Evolutionary conservation across 2,329 filamentous ascomycete species (phyloP), one percentile per base, ranked within the genome.

Genomic region (Fusarium nodosum): DNA sequence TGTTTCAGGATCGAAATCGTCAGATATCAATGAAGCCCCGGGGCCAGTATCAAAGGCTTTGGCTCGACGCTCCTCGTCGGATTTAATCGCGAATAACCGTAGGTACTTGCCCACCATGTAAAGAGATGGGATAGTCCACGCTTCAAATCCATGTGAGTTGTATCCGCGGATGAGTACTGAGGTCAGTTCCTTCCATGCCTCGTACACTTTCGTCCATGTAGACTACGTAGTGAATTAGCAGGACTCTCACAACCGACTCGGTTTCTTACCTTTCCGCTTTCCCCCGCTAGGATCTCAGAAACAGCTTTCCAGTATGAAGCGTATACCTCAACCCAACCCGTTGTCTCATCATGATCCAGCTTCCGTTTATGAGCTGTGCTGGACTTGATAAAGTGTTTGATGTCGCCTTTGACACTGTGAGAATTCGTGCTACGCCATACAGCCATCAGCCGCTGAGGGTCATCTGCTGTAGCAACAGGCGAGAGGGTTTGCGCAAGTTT

Each of bases 121-220:
- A 39, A 99, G 85, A 76, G 93, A 94, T 5, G 96, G 94, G 53
- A 99, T 89, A 0, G 94, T 96, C 95, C 96, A 99, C 33, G 93
- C 91, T 69, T 93, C 90, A 73, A 98, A 93, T 4, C 88, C 86
- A 57, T 86, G 84, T 69, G 87, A 91, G 36, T 90, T 91, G 77
- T 97, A 97, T 33, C 93, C 94, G 71, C 93, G 88, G 60, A 94
- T 90, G 39, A 98, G 83, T 48, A 85, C 84, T 67, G 91, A 92
- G 46, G 92, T 88, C 66, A 98, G 77, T 41, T 97, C 93, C 76
- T 93, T 97, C 94, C 96, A 98, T 13, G 90, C 83, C 66, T 94
- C 91, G 76, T 97, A 99, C 0, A 94, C 92, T 57, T 87, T 91
- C n/a, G 86, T 86, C 90, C 93, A 97, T 60, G 92, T 88, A n/a